These are phyloP conservation scores for Micractinium conductrix DNA, from an alignment of 139 green algal genomes.

Conservation along the genomic window DNA sequence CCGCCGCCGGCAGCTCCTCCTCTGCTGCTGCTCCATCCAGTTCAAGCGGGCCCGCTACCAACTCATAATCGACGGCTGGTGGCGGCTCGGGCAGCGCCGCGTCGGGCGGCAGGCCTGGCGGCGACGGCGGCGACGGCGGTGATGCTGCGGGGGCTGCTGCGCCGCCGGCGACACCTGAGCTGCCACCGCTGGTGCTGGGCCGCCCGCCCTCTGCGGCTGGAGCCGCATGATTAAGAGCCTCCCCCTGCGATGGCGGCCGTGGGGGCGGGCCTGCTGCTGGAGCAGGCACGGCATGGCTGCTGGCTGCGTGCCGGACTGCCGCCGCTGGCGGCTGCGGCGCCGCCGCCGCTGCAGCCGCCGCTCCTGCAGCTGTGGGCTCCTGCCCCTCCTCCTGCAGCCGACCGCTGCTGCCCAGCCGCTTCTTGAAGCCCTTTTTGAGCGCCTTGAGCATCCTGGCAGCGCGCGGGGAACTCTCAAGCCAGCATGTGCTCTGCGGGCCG, in stretches of 20 bases:
- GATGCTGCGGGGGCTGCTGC: not conserved
- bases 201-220: not conserved
- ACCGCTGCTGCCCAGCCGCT: slow-evolving; percentile 14
- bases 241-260: not conserved
- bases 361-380: not conserved
- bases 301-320: not conserved
- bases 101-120: not conserved
- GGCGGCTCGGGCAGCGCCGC: not conserved
- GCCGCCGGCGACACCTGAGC: not conserved
- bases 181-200: not conserved
- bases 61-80: slow-evolving; percentile 13
- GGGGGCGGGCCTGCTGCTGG: not conserved
- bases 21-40: not conserved
- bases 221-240: not conserved
- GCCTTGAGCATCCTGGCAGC: slow-evolving; percentile 8
- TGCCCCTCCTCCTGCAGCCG: not conserved
- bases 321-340: not conserved
- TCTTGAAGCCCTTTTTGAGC: slow-evolving; percentile 15
- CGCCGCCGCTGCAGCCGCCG: not conserved
- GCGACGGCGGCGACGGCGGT: not conserved
- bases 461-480: too few relatives aligned
- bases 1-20: too few relatives aligned
- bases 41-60: slow-evolving; percentile 2
- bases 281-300: not conserved
- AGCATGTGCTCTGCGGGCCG: too few relatives aligned